Conservation (phyloP, 139 green algal genomes). For the Astrephomene gubernaculifera region DNA sequence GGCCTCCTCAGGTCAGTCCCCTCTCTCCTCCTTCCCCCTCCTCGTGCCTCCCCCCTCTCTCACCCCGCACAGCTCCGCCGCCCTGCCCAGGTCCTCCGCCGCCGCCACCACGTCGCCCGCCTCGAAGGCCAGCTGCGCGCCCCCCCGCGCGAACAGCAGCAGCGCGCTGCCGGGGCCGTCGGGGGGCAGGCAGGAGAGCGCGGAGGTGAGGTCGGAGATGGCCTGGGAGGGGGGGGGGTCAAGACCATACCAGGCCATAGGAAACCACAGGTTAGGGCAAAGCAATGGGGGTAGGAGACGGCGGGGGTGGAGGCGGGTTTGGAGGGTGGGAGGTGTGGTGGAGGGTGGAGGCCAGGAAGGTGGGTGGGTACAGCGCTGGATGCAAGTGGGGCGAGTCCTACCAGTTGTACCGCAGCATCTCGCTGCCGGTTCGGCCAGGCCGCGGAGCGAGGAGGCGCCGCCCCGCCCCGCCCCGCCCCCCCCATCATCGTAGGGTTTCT, state of each 20-base stretch:
- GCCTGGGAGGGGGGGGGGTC: neutral
- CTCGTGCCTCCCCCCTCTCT: neutral
- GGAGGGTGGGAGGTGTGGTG: neutral
- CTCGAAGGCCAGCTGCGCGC: constrained; percentile 17
- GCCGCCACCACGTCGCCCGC: constrained; percentile 10
- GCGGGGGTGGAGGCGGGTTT: neutral
- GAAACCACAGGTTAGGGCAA: no score
- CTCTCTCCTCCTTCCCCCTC: neutral
- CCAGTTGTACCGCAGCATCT: no score
- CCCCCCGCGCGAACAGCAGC: constrained; percentile 44
- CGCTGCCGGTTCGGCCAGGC: no score
- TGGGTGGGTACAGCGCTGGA: no score
- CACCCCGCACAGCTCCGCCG: constrained; percentile 35
- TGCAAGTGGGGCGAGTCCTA: no score
- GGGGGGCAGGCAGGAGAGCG: constrained; percentile 35
- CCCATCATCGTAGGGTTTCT: neutral
- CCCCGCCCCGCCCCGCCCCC: no score
- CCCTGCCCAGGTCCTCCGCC: constrained; percentile 28
- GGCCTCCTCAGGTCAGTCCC: neutral
- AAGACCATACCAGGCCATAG: no score
- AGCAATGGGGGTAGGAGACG: neutral
- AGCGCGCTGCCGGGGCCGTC: neutral
- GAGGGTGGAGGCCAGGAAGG: neutral
- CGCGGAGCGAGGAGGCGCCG: no score
- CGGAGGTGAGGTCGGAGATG: constrained; percentile 44